Evolutionary conservation across 371 early-diverging fungal species (phyloP).

Genomic region (Phascolomyces articulosus): DNA sequence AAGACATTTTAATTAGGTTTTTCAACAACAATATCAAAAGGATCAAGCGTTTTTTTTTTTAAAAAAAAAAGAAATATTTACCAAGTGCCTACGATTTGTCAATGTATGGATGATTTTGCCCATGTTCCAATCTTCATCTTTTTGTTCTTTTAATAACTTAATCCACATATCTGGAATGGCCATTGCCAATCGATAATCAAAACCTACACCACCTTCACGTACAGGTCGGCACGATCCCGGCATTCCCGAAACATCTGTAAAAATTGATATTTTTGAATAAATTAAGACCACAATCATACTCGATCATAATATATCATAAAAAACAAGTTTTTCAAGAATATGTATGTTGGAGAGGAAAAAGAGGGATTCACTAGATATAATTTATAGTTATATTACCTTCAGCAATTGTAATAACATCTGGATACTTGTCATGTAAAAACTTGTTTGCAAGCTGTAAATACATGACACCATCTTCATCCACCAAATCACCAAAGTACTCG

Average conservation of each 20-base stretch:
- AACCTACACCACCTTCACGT: slow-evolving; percentile 92
- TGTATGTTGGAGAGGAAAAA: no score
- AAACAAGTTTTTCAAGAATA: no score
- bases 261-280: neutral
- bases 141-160: slow-evolving; percentile 87
- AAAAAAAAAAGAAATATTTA: slow-evolving; percentile 7
- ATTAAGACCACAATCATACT: neutral
- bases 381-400: slow-evolving; percentile 59
- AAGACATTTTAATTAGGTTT: slow-evolving; percentile 27
- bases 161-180: slow-evolving; percentile 99
- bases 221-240: slow-evolving; percentile 94
- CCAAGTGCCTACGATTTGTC: slow-evolving; percentile 84
- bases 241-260: slow-evolving; percentile 95
- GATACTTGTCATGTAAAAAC: slow-evolving; percentile 81
- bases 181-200: slow-evolving; percentile 97
- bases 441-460: slow-evolving; percentile 93
- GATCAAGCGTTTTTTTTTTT: no score
- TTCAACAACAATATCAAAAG: no score
- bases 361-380: no score
- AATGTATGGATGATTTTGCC: slow-evolving; percentile 84
- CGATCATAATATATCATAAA: neutral
- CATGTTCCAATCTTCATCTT: slow-evolving; percentile 96
- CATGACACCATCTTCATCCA: slow-evolving; percentile 86
- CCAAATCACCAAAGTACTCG: slow-evolving; percentile 89
- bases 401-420: slow-evolving; percentile 85